A percentile compares a stretch with the other conserved stretches of the same genome.
Conservation (phyloP, 2,329 filamentous ascomycete species). For the Fusarium nelsonii region DNA sequence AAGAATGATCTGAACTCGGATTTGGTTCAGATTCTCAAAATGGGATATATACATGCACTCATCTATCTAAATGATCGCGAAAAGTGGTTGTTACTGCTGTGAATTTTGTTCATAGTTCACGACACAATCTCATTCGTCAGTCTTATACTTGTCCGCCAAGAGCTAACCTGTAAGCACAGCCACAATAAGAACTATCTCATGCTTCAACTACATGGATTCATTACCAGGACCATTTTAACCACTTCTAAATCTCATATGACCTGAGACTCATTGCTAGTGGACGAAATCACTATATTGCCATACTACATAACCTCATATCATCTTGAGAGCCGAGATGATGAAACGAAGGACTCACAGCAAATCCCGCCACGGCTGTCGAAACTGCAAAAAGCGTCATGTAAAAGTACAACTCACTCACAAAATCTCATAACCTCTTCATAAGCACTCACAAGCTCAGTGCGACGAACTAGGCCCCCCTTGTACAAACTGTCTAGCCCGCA, state of each 20-base stretch:
- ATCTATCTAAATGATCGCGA: too few species aligned
- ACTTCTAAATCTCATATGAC: background rate
- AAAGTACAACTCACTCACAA: slow-evolving; percentile 28
- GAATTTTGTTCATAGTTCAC: background rate
- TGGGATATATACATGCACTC: background rate
- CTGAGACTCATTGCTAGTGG: background rate
- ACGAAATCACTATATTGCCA: fast-evolving
- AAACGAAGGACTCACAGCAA: slow-evolving; percentile 45
- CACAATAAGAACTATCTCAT: slow-evolving; percentile 17
- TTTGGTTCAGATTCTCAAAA: background rate
- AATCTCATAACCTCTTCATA: background rate
- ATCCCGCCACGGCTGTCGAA: slow-evolving; percentile 45
- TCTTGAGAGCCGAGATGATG: slow-evolving; percentile 21
- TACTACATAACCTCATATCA: fast-evolving
- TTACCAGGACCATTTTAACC: background rate
- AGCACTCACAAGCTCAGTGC: slow-evolving; percentile 42
- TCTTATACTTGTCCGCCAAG: background rate
- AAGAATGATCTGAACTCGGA: background rate
- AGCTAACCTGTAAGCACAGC: slow-evolving; percentile 37
- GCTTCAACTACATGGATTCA: background rate
- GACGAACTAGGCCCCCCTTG: slow-evolving; percentile 55
- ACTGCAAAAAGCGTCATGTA: slow-evolving; percentile 46
- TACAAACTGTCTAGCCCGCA: slow-evolving; percentile 50
- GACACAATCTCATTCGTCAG: slow-evolving; percentile 13
- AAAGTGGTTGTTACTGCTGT: too few species aligned